These are phyloP conservation scores for Ananas comosus DNA, from an alignment of 176 grass and related monocot genomes.

Conservation along the genomic window DNA sequence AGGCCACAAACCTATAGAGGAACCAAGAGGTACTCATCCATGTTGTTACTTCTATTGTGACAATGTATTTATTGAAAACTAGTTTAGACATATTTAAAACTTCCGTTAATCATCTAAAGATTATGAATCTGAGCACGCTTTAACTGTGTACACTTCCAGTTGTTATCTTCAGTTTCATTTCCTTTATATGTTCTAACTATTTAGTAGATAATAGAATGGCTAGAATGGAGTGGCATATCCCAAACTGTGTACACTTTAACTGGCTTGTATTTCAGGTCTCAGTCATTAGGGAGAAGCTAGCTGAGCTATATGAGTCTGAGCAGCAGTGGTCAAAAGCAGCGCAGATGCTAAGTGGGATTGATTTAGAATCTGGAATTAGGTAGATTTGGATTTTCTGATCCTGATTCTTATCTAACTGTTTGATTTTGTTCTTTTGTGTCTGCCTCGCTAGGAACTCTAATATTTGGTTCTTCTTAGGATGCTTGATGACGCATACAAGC, in stretches of 20 bases:
- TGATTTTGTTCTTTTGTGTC: neutral
- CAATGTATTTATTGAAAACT: too few relatives aligned
- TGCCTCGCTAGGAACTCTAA: neutral
- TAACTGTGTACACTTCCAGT: too few relatives aligned
- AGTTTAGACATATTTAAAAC: too few relatives aligned
- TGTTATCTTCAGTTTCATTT: neutral
- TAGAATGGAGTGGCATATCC: too few relatives aligned
- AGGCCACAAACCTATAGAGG: too few relatives aligned
- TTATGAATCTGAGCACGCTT: too few relatives aligned
- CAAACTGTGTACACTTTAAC: neutral
- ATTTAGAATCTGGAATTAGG: slow-evolving; percentile 98
- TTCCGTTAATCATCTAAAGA: too few relatives aligned
- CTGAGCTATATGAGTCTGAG: slow-evolving; percentile 90
- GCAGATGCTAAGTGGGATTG: slow-evolving; percentile 95
- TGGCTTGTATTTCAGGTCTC: slow-evolving; percentile 47
- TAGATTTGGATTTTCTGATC: slow-evolving; percentile 11
- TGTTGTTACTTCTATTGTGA: too few relatives aligned
- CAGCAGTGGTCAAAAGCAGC: slow-evolving; percentile 97
- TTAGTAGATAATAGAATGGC: neutral
- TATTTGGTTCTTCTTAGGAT: slow-evolving; percentile 40
- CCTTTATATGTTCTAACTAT: neutral
- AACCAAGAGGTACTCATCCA: too few relatives aligned
- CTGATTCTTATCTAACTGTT: neutral
- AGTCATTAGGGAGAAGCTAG: slow-evolving; percentile 95
- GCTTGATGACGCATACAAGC: slow-evolving; percentile 92